Base-by-base conservation (phyloP, 1,284 basidiomycete species). In the Ustilago cynodontis region DNA sequence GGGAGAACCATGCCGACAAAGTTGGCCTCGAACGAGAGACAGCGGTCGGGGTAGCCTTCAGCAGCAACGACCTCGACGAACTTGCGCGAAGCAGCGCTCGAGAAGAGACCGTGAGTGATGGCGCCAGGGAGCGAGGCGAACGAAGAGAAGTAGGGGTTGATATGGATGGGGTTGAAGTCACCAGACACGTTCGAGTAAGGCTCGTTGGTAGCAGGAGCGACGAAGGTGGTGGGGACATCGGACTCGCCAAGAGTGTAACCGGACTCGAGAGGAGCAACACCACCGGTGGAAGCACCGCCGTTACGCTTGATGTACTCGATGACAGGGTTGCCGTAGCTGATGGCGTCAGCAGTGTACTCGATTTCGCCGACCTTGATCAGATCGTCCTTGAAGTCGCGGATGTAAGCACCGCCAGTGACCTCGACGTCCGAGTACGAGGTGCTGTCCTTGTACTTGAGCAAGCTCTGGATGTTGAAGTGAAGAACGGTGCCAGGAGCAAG, bases 1-100 rank as follows among this genome's bases (percentile, higher is more conserved):
- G 96, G 97, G n/a, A 97, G 89, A 57, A 98, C 92, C 96, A 98
- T 98, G 55, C 96, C 96, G 64, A 96, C 93, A 83, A 99, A 99
- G 65, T 70, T 80, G 50, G 81, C 82, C 53, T 82, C 72, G 72
- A 79, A 83, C 58, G 71, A 77, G 5, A 82, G 65, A 68, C 76
- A 81, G 71, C 97, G 92, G 74, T 95, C 92, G 10, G 95, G 94
- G 81, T 92, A 90, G 72, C 95, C 95, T 87, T 96, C 92, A 18
- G 95, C 96, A 54, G 94, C 95, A 64, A 97, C 91, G 65, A 91
- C 95, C 88, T 99, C 97, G 77, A 98, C 91, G 86, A 92, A 96
- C 65, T 92, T 91, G 81, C 96, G 91, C 33, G 95, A 96, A 24
- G 95, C 95, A 53, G 97, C 96, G 77, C 93, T 95, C 18, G 94